Conservation (phyloP, 345 rosid genomes). For the Euphorbia lathyris region DNA sequence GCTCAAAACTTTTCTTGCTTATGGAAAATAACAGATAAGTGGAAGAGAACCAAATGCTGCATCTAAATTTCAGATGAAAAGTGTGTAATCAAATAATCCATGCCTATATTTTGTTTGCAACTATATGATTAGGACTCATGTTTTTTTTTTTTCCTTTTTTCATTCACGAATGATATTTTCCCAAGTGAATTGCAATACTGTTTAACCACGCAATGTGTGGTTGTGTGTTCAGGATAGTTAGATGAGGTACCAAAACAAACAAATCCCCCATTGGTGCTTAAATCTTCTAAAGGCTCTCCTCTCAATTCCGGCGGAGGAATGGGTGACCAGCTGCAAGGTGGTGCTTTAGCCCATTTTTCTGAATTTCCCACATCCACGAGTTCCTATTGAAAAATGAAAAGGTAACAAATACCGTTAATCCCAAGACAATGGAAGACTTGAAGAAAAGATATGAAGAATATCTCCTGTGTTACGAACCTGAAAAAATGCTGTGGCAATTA, state of each 20-base stretch:
- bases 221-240: constrained; percentile 7
- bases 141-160: background rate
- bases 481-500: constrained; percentile 74
- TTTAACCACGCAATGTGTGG: background rate
- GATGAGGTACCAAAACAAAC: constrained; percentile 64
- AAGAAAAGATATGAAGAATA: background rate
- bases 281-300: constrained; percentile 74
- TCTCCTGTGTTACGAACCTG: constrained; percentile 45
- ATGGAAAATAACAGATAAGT: background rate
- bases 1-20: constrained; percentile 5
- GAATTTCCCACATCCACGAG: constrained; percentile 69
- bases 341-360: constrained; percentile 68
- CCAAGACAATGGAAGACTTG: background rate
- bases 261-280: constrained; percentile 83
- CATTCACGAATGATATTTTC: background rate
- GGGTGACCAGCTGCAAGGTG: constrained; percentile 82
- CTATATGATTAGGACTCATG: background rate
- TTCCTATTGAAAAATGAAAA: constrained; percentile 43
- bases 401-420: background rate
- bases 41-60: background rate
- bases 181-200: constrained; percentile 2
- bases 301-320: constrained; percentile 82
- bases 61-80: background rate
- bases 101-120: background rate
- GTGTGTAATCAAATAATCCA: background rate